Evolutionary conservation across 2,329 filamentous ascomycete species (phyloP).

Genomic region (Pseudogymnoascus sp.): DNA sequence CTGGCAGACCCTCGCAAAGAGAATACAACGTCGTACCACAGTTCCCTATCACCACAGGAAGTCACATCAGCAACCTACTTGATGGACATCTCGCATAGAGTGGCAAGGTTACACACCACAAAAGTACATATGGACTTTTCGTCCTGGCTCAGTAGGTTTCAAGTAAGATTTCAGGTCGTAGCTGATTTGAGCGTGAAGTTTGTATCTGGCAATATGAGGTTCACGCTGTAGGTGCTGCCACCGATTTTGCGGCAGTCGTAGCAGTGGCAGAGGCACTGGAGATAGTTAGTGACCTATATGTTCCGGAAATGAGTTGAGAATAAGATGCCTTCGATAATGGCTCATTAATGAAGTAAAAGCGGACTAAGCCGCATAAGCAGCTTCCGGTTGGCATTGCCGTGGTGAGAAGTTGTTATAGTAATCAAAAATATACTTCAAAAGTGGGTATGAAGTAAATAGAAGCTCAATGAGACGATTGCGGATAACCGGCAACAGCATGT

Average conservation of each 20-base stretch:
- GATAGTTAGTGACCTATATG: background rate
- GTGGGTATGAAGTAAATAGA: background rate
- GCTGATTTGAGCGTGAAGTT: constrained; percentile 24
- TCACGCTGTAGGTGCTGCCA: constrained; percentile 44
- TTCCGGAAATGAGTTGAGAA: background rate
- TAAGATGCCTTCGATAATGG: background rate
- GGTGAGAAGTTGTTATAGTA: background rate
- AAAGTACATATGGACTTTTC: background rate
- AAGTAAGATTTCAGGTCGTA: constrained; percentile 8
- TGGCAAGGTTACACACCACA: background rate
- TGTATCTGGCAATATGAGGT: constrained; percentile 24
- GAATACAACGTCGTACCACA: constrained; percentile 44
- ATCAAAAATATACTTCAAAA: background rate
- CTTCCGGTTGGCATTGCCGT: background rate
- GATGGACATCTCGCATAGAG: background rate
- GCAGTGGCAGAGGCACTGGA: constrained; percentile 48
- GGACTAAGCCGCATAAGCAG: background rate
- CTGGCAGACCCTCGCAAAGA: constrained; percentile 18
- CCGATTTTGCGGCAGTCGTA: constrained; percentile 48
- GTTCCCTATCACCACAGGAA: constrained; percentile 19
- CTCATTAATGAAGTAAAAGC: background rate
- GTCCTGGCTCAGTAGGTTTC: background rate
- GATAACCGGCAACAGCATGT: background rate
- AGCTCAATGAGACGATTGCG: background rate
- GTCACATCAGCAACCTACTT: background rate